These are phyloP conservation scores for Cinchona pubescens DNA, from an alignment of 257 asterid genomes.

Conservation along the genomic window DNA sequence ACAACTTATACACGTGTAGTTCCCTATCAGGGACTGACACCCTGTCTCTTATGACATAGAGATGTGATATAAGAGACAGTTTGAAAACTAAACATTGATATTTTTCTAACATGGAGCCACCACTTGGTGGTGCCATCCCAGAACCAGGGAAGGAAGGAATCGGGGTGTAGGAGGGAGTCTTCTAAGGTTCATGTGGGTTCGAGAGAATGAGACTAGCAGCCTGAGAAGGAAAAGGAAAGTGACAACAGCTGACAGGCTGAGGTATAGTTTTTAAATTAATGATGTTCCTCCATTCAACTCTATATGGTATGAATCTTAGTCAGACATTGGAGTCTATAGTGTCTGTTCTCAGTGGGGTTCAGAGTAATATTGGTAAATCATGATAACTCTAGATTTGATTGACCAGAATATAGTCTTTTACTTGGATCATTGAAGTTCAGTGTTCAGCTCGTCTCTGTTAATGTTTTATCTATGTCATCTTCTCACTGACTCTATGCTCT, in stretches of 20 bases:
- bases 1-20: too few relatives aligned
- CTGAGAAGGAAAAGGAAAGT: background rate
- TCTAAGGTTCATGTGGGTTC: background rate
- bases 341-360: background rate
- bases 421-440: background rate
- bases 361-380: background rate
- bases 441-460: background rate
- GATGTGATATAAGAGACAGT: too few relatives aligned
- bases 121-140: too few relatives aligned
- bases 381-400: background rate
- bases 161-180: background rate
- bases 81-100: too few relatives aligned
- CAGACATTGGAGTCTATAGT: too few relatives aligned
- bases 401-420: background rate
- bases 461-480: background rate
- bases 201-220: background rate
- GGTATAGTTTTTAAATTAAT: background rate
- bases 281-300: background rate
- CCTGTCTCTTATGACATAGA: too few relatives aligned
- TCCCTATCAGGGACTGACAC: too few relatives aligned
- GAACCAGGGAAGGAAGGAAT: background rate
- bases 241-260: background rate
- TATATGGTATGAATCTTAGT: background rate
- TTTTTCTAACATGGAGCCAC: too few relatives aligned
- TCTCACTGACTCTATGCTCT: conserved; percentile 5